These are phyloP conservation scores for Carex scoparia DNA, from an alignment of 176 grass and related monocot genomes.

Conservation along the genomic window DNA sequence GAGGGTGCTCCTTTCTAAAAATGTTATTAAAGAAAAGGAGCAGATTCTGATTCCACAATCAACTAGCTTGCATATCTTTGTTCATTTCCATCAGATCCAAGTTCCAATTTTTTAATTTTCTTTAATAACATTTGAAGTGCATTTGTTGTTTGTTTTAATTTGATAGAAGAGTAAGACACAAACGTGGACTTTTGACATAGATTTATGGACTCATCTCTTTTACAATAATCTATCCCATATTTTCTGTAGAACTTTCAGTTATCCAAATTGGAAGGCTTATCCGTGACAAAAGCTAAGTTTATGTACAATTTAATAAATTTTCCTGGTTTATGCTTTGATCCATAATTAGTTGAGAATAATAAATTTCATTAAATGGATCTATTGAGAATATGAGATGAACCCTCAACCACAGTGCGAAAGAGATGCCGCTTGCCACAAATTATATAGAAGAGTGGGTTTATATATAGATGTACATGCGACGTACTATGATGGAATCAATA, in stretches of 20 bases:
- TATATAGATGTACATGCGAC: not conserved
- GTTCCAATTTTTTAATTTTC: not conserved
- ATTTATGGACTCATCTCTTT: not conserved
- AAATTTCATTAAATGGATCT: not conserved
- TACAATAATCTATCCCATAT: not conserved
- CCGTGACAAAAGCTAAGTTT: not conserved
- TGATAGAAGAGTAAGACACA: not conserved
- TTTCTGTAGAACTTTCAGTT: not conserved
- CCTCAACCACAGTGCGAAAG: not conserved
- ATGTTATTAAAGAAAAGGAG: too few relatives aligned
- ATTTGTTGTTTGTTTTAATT: not conserved
- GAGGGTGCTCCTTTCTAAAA: too few relatives aligned
- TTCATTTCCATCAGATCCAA: not conserved
- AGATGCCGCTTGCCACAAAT: not conserved
- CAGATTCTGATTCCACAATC: too few relatives aligned
- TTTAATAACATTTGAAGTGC: not conserved
- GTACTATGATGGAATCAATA: not conserved
- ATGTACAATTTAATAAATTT: too few relatives aligned
- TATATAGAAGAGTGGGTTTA: not conserved
- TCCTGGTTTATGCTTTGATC: not conserved
- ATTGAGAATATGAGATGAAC: not conserved
- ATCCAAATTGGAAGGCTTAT: not conserved
- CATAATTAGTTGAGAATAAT: not conserved
- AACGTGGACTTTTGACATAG: not conserved
- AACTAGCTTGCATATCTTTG: not conserved